Evolutionary conservation across 2,329 filamentous ascomycete species (phyloP), one percentile per base, ranked within the genome.

Genomic region (Colletotrichum sp.): DNA sequence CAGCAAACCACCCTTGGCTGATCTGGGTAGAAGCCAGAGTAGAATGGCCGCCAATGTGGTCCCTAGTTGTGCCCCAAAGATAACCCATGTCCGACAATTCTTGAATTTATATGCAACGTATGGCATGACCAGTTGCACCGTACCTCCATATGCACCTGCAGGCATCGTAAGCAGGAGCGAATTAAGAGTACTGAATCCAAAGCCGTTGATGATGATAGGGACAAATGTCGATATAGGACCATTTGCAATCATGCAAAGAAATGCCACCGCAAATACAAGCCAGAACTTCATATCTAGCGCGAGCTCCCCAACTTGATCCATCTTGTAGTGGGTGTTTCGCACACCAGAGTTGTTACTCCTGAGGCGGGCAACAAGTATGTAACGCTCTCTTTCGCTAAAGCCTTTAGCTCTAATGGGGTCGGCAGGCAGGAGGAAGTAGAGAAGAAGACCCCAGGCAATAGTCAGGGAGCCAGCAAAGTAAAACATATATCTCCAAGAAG

Each of bases 161-260:
- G 86, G 86, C 79, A 87, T 85, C 30, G 83, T 79, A 2, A 89
- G 80, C 0, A 89, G 82, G 0, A 89, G 79, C 0, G 86, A 86
- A 76, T 87, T 84, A 12, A 89, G 82, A 0, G 83, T 82, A 68
- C 79, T 85, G 77, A 87, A 89, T 3, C 87, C 87, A 32, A 89
- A 84, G 2, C 84, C 84, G 18, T 85, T 82, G 77, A 89, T 86
- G 71, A 88, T 87, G 52, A 88, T 86, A 6, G 86, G 85, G 0
- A 83, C 83, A 72, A 89, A 88, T 1, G 86, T 87, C 1, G 85
- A 86, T 24, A 88, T 85, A 6, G 86, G 85, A 0, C 85, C 87
- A 64, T 88, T 88, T 24, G 86, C 84, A 57, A 88, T 84, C 83
- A 87, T 85, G 75, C 83, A 82, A 3, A 86, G 81, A 64, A 85